These are phyloP conservation scores for Panaeolus cyanescens DNA, from an alignment of 768 basidiomycete species.

Conservation along the genomic window DNA sequence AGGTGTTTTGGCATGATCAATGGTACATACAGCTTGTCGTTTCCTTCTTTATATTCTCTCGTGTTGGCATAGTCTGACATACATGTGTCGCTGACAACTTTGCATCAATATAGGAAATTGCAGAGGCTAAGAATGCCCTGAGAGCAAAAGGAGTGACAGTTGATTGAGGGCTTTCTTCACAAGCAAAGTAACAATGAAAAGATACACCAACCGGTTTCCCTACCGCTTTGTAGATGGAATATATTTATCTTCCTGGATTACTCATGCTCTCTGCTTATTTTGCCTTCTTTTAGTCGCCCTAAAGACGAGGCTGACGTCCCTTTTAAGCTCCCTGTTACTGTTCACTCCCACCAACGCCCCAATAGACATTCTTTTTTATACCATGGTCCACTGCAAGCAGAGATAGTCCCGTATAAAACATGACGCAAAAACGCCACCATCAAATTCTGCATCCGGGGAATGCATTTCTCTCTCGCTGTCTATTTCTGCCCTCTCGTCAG, in stretches of 20 bases:
- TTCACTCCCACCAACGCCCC: background rate
- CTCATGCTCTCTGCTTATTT: too few relatives aligned
- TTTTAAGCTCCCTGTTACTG: background rate
- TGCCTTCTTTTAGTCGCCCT: too few relatives aligned
- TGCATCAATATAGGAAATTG: constrained; percentile 54
- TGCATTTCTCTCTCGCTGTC: constrained; percentile 1
- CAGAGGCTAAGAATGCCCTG: constrained; percentile 52
- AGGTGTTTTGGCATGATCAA: background rate
- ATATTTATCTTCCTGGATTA: background rate
- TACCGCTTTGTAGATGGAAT: background rate
- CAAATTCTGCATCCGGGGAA: background rate
- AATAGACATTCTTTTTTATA: background rate
- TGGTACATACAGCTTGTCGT: constrained; percentile 8
- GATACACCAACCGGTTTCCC: background rate
- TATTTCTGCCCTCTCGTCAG: background rate
- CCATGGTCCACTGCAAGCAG: too few relatives aligned
- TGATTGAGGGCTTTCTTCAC: constrained; percentile 35
- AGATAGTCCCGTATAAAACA: background rate
- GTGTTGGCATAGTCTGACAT: constrained; percentile 2
- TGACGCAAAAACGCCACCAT: constrained; percentile 3
- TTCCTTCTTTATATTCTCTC: background rate
- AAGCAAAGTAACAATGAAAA: constrained; percentile 8
- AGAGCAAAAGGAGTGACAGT: constrained; percentile 61
- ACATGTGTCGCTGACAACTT: constrained; percentile 5
- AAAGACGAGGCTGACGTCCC: background rate